phyloP scores from a whole-genome alignment of 2,329 filamentous ascomycete species.

The Nigrograna mackinnonii region DNA sequence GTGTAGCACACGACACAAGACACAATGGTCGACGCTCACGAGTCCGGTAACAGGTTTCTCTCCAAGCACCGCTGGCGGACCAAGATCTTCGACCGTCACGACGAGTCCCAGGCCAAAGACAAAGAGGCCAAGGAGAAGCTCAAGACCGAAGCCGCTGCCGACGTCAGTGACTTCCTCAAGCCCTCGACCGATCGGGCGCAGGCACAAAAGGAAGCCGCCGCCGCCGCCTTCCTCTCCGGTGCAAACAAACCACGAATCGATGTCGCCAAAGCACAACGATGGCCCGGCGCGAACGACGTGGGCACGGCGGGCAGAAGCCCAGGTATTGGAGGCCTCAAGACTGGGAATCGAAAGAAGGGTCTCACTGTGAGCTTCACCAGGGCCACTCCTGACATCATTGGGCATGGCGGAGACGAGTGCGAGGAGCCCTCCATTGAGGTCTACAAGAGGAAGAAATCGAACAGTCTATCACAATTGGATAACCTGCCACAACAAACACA shows the following conservation, averaged over 20 bases:
- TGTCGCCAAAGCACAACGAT: conserved; percentile 53
- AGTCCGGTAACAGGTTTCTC: conserved; percentile 39
- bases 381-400: conserved; percentile 77
- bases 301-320: conserved; percentile 39
- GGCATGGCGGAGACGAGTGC: conserved; percentile 87
- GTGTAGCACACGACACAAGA: background rate
- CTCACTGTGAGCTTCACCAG: conserved; percentile 76
- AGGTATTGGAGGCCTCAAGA: conserved; percentile 40
- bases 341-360: conserved; percentile 61
- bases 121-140: conserved; percentile 16
- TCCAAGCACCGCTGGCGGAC: conserved; percentile 52
- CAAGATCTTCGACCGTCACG: conserved; percentile 50
- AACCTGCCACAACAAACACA: conserved; percentile 19
- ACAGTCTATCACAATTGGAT: conserved; percentile 18
- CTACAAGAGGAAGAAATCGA: conserved; percentile 56
- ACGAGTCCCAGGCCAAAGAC: conserved; percentile 29
- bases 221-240: conserved; percentile 28
- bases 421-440: conserved; percentile 74
- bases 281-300: conserved; percentile 54
- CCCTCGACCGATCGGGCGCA: conserved; percentile 52
- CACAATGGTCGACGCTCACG: conserved; percentile 36
- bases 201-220: conserved; percentile 27
- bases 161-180: conserved; percentile 63
- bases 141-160: conserved; percentile 51
- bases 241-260: conserved; percentile 49